Conservation (phyloP, 805 yeast species). For the Pachysolen tannophilus region DNA sequence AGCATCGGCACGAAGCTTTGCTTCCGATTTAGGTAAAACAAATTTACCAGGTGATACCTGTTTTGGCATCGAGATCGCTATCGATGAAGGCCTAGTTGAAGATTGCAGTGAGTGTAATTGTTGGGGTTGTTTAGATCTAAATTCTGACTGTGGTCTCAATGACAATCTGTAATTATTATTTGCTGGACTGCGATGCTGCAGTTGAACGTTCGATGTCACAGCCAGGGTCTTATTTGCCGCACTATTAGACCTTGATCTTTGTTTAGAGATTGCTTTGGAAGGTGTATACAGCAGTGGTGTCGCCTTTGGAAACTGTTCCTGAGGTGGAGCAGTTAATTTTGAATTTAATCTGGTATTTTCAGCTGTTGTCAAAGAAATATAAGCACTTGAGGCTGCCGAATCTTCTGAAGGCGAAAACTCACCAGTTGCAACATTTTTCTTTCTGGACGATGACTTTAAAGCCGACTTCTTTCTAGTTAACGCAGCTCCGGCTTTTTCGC, state of each 20-base stretch:
- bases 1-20: conserved; percentile 39
- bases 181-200: no score
- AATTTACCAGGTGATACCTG: conserved; percentile 9
- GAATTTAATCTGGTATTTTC: conserved; percentile 74
- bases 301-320: conserved; percentile 4
- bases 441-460: conserved; percentile 25
- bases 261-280: no score
- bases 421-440: conserved; percentile 5
- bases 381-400: conserved; percentile 53
- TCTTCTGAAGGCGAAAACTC: conserved; percentile 10
- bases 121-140: conserved; percentile 1
- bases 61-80: conserved; percentile 7
- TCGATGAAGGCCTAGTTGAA: conserved; percentile 9
- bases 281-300: no score
- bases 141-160: no score
- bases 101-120: conserved; percentile 8
- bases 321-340: background rate
- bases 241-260: no score
- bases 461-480: conserved; percentile 36
- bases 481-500: conserved; percentile 23
- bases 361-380: conserved; percentile 64
- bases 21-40: conserved; percentile 11
- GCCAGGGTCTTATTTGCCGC: conserved; percentile 5
- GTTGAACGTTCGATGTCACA: conserved; percentile 1
- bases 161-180: no score